Evolutionary conservation across 306 rosid genomes (phyloP).

Genomic region (Aeschynomene evenia): DNA sequence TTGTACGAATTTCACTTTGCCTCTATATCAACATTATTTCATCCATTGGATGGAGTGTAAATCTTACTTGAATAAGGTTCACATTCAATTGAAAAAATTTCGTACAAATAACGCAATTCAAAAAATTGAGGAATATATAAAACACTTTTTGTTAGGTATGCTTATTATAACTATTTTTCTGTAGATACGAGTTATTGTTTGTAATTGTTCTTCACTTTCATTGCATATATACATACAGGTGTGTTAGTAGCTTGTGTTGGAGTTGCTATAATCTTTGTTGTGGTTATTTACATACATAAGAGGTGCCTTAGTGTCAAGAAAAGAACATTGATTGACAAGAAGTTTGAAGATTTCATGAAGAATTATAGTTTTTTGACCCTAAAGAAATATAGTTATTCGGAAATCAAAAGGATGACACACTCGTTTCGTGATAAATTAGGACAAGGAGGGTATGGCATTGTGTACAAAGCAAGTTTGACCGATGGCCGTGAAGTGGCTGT

Average conservation of each 20-base stretch:
- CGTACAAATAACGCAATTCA: too few relatives aligned
- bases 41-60: too few relatives aligned
- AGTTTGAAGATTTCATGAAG: not conserved
- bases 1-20: too few relatives aligned
- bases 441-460: not conserved
- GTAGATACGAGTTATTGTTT: not conserved
- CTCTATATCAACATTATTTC: too few relatives aligned
- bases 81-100: too few relatives aligned
- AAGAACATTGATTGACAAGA: not conserved
- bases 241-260: not conserved
- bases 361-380: not conserved
- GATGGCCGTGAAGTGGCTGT: not conserved
- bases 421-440: not conserved
- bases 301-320: not conserved
- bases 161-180: too few relatives aligned
- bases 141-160: too few relatives aligned
- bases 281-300: not conserved
- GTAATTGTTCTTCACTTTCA: not conserved
- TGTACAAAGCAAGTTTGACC: not conserved
- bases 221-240: not conserved
- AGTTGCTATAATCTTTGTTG: not conserved
- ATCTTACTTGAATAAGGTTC: too few relatives aligned
- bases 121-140: too few relatives aligned
- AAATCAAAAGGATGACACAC: not conserved
- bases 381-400: not conserved